These are phyloP conservation scores for Obelidium mucronatum DNA, from an alignment of 192 early-diverging fungal genomes.

Conservation along the genomic window DNA sequence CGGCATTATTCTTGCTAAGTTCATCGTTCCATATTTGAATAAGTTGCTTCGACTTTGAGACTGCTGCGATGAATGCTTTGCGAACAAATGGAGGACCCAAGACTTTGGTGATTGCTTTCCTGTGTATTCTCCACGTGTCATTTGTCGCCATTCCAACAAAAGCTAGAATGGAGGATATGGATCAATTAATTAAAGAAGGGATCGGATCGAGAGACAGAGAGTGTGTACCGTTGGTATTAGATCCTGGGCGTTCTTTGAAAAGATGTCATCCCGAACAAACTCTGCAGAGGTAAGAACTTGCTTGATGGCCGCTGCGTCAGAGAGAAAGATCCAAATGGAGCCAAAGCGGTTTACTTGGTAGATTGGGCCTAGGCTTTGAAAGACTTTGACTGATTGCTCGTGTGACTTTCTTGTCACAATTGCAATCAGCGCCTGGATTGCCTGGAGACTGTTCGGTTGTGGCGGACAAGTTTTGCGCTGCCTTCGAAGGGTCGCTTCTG, in stretches of 20 bases:
- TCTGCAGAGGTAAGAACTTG: background rate
- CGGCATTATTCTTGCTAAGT: background rate
- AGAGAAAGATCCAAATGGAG: background rate
- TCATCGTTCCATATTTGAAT: background rate
- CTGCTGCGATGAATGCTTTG: background rate
- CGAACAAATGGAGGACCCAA: background rate
- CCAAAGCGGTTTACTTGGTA: background rate
- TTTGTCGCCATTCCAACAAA: constrained; percentile 10
- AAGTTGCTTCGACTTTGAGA: background rate
- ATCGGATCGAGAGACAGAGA: background rate
- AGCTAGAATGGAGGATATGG: background rate
- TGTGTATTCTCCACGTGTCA: background rate
- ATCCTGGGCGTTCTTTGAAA: background rate
- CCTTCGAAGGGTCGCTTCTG: background rate
- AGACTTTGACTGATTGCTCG: background rate
- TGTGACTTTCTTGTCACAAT: background rate
- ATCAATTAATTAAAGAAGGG: background rate
- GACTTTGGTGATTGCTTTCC: constrained; percentile 3
- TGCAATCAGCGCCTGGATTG: background rate
- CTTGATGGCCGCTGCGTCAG: background rate
- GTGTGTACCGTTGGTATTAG: background rate
- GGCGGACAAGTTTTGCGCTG: background rate
- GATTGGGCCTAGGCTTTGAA: background rate
- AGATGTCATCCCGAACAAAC: background rate
- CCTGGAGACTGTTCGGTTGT: background rate